Percentiles rank a stretch among this genome's conserved stretches.
Evolutionary conservation across 139 green algal species (phyloP).

Genomic region (Ettlia oleoabundans): DNA sequence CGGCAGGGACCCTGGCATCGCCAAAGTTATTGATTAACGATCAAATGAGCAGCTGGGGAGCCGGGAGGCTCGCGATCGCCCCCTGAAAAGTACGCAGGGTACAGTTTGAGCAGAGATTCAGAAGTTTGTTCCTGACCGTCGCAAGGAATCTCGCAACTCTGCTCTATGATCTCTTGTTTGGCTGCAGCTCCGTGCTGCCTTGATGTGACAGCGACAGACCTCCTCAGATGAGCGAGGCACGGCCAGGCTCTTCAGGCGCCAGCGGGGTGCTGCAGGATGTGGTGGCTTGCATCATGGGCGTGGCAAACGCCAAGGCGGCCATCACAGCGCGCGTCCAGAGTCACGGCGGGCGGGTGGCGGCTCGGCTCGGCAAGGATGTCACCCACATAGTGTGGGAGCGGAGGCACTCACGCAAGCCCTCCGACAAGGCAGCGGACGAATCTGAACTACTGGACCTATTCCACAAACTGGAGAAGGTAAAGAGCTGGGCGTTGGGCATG

Average conservation of each 20-base stretch:
- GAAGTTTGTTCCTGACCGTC: background rate
- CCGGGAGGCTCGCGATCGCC: too few relatives aligned
- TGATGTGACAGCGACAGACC: background rate
- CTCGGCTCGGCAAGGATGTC: slow-evolving; percentile 42
- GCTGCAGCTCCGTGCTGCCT: too few relatives aligned
- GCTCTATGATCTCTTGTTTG: too few relatives aligned
- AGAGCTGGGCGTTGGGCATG: background rate
- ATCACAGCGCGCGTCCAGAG: slow-evolving; percentile 13
- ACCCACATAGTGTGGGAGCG: slow-evolving; percentile 45
- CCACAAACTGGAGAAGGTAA: slow-evolving; percentile 38
- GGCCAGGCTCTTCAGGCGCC: background rate
- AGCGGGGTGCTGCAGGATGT: slow-evolving; percentile 29
- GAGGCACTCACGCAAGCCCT: background rate
- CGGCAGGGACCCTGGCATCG: too few relatives aligned
- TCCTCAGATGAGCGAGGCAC: background rate
- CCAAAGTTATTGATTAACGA: too few relatives aligned
- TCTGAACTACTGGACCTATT: slow-evolving; percentile 37
- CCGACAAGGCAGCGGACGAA: slow-evolving; percentile 31
- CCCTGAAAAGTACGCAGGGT: too few relatives aligned
- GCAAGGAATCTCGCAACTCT: too few relatives aligned
- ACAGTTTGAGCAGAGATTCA: too few relatives aligned
- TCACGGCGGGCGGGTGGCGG: slow-evolving; percentile 23
- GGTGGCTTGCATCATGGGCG: slow-evolving; percentile 14
- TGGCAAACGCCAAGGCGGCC: slow-evolving; percentile 23
- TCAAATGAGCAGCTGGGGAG: too few relatives aligned